Evolutionary conservation across 768 basidiomycete species (phyloP).

Genomic region (Solioccasus polychromus): DNA sequence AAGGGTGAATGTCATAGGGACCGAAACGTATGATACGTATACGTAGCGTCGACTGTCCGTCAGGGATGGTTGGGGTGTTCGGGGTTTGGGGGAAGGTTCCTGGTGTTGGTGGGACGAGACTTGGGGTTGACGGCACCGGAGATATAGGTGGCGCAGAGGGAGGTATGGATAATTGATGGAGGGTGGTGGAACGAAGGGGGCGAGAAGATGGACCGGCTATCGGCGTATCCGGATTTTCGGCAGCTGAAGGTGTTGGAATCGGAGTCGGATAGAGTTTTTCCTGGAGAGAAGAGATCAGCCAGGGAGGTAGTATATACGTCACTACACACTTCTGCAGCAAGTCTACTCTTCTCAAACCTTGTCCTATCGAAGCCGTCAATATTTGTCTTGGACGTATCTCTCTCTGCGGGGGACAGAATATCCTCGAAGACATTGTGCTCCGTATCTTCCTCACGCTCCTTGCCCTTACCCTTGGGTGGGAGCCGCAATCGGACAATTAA

Average conservation of each 20-base stretch:
- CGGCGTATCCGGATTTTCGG: constrained; percentile 35
- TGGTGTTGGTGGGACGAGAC: constrained; percentile 32
- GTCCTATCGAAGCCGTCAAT: constrained; percentile 61
- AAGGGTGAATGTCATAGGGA: constrained; percentile 89
- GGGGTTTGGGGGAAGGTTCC: constrained; percentile 32
- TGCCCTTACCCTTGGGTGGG: constrained; percentile 62
- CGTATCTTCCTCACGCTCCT: constrained; percentile 64
- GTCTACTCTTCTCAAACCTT: constrained; percentile 69
- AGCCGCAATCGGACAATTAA: constrained; percentile 52
- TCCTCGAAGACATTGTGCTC: constrained; percentile 78
- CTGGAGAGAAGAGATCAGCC: constrained; percentile 31
- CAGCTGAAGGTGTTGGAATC: constrained; percentile 29
- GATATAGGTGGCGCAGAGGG: constrained; percentile 29
- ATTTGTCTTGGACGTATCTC: constrained; percentile 68
- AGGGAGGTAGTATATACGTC: background rate
- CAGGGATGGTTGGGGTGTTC: constrained; percentile 22
- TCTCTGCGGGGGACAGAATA: constrained; percentile 62
- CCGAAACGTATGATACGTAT: constrained; percentile 92
- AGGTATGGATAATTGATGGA: constrained; percentile 37
- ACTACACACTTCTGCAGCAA: constrained; percentile 67
- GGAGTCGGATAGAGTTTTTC: constrained; percentile 48
- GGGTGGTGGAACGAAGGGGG: constrained; percentile 57
- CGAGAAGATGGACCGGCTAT: constrained; percentile 58
- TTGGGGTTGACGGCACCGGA: constrained; percentile 39
- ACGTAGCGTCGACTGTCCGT: constrained; percentile 43